Percentiles rank a stretch among this genome's conserved stretches.
phyloP scores from a whole-genome alignment of 2,329 filamentous ascomycete genomes.

The Calonectria hawksworthii region DNA sequence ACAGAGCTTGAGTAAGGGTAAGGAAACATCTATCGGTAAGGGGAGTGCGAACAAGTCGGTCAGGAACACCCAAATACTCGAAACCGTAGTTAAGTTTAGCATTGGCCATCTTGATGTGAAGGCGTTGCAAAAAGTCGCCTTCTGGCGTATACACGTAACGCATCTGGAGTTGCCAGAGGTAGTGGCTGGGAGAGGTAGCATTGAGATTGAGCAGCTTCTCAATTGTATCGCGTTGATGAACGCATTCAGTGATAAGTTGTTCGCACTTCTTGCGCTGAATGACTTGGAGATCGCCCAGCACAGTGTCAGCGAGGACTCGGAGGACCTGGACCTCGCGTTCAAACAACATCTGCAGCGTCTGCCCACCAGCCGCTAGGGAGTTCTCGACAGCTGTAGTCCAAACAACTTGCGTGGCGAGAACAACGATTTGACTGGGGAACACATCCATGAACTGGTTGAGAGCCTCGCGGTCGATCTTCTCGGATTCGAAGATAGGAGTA shows the following conservation, averaged over 20 bases:
- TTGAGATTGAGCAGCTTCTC: slow-evolving; percentile 84
- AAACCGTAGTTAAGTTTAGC: slow-evolving; percentile 96
- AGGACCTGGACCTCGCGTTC: slow-evolving; percentile 89
- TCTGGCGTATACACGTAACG: slow-evolving; percentile 90
- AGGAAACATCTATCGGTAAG: slow-evolving; percentile 98
- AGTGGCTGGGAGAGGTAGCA: slow-evolving; percentile 83
- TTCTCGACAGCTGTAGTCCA: slow-evolving; percentile 93
- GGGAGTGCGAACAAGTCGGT: slow-evolving; percentile 95
- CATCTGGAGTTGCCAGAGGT: slow-evolving; percentile 97
- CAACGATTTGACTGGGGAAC: slow-evolving; percentile 95
- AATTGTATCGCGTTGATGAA: slow-evolving; percentile 95
- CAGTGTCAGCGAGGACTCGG: slow-evolving; percentile 86
- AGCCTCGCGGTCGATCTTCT: slow-evolving; percentile 76
- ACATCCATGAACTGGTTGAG: slow-evolving; percentile 85
- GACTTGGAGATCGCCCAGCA: slow-evolving; percentile 88
- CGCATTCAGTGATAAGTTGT: slow-evolving; percentile 98
- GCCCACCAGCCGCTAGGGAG: slow-evolving; percentile 79
- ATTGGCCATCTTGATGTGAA: slow-evolving; percentile 97
- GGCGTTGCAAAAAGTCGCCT: slow-evolving; percentile 84
- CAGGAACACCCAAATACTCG: slow-evolving; percentile 96
- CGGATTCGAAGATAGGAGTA: slow-evolving; percentile 80
- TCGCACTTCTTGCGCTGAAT: slow-evolving; percentile 97
- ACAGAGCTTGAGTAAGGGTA: slow-evolving; percentile 95
- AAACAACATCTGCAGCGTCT: slow-evolving; percentile 78
- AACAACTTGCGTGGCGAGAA: slow-evolving; percentile 91